phyloP scores from a whole-genome alignment of 2,329 filamentous ascomycete species.

The Waltergamsia citrina region DNA sequence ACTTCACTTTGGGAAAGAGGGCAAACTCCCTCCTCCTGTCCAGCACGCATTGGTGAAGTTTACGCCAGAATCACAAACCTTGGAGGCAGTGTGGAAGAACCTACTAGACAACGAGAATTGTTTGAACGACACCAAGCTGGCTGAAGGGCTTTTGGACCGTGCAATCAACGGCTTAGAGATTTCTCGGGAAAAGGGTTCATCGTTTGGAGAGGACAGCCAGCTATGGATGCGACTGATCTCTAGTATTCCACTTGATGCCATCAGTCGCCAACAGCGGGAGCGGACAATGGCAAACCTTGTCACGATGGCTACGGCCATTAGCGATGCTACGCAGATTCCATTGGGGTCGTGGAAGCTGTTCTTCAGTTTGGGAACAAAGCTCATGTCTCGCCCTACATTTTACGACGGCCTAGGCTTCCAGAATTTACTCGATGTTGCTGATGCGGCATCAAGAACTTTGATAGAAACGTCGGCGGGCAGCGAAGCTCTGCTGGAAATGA shows the following conservation, averaged over 20 bases:
- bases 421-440: constrained; percentile 22
- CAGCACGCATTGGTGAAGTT: constrained; percentile 12
- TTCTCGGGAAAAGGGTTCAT: constrained; percentile 16
- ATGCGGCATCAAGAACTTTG: constrained; percentile 6
- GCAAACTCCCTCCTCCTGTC: constrained; percentile 13
- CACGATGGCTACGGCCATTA: too few species aligned
- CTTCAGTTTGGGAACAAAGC: constrained; percentile 35
- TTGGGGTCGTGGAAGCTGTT: constrained; percentile 29
- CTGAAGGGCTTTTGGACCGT: constrained; percentile 19
- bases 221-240: constrained; percentile 22
- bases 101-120: constrained; percentile 27
- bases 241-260: constrained; percentile 23
- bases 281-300: constrained; percentile 25
- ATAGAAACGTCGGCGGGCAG: constrained; percentile 6
- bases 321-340: too few species aligned
- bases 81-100: constrained; percentile 16
- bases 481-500: constrained; percentile 18
- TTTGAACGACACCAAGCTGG: constrained; percentile 21
- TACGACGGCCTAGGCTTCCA: constrained; percentile 35
- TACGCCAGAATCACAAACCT: constrained; percentile 7
- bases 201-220: constrained; percentile 17
- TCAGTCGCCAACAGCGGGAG: constrained; percentile 33
- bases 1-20: constrained; percentile 15
- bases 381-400: constrained; percentile 41
- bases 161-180: constrained; percentile 17